phyloP scores from a whole-genome alignment of 140 eudicot genomes.

The Stevia rebaudiana region DNA sequence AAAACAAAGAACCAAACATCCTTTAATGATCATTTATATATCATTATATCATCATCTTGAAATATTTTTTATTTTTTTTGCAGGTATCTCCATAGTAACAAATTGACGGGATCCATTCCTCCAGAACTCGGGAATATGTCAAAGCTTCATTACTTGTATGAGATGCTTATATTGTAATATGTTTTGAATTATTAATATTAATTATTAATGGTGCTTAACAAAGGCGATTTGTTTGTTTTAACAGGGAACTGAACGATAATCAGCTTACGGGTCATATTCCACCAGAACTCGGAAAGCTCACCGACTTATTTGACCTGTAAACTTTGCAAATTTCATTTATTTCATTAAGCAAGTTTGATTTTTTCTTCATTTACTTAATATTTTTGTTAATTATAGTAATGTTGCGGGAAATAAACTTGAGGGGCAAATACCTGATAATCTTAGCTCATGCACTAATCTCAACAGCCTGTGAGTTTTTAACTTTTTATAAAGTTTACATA shows the following conservation, averaged over 20 bases:
- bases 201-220: not conserved
- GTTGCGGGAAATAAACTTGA: slow-evolving; percentile 79
- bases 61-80: not conserved
- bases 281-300: slow-evolving; percentile 88
- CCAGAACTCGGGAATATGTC: slow-evolving; percentile 99
- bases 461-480: slow-evolving; percentile 83
- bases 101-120: slow-evolving; percentile 79
- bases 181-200: not conserved
- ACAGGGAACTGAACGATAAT: slow-evolving; percentile 77
- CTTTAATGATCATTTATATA: not conserved
- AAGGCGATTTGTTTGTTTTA: not conserved
- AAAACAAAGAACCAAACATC: not conserved
- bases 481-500: not conserved
- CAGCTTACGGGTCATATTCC: slow-evolving; percentile 79
- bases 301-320: slow-evolving; percentile 90
- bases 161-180: not conserved
- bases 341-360: not conserved
- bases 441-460: slow-evolving; percentile 92
- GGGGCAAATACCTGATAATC: slow-evolving; percentile 79
- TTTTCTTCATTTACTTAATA: not conserved
- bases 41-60: not conserved
- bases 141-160: slow-evolving; percentile 85
- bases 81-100: slow-evolving; percentile 92
- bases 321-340: not conserved
- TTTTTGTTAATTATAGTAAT: slow-evolving; percentile 44